These are phyloP conservation scores for Hyaloscypha variabilis DNA, from an alignment of 495 filamentous ascomycete species.

Conservation along the genomic window DNA sequence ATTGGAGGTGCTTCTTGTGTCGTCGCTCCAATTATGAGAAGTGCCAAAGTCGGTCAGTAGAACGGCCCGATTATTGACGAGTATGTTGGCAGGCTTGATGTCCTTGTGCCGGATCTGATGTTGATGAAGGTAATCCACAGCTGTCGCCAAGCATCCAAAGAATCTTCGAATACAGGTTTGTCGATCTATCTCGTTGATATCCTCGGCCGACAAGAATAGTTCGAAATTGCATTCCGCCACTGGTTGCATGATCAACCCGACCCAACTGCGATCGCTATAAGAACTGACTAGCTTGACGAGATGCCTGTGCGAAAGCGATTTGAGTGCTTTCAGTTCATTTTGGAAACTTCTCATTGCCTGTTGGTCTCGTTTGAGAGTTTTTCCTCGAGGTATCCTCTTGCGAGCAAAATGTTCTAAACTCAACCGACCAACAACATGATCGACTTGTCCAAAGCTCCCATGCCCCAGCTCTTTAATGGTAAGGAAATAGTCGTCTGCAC, in stretches of 20 bases:
- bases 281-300: neutral
- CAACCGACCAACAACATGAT: neutral
- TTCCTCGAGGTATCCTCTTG: neutral
- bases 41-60: slow-evolving; percentile 49
- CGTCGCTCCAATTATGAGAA: slow-evolving; percentile 30
- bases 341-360: neutral
- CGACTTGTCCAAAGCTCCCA: slow-evolving; percentile 5
- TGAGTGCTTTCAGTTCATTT: slow-evolving; percentile 2
- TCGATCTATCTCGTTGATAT: too few species aligned
- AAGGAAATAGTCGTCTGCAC: neutral
- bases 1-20: slow-evolving; percentile 36
- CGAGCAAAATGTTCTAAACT: slow-evolving; percentile 2
- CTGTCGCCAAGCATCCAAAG: slow-evolving; percentile 30
- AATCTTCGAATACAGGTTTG: too few species aligned
- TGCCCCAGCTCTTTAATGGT: neutral
- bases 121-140: slow-evolving; percentile 43
- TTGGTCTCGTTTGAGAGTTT: neutral
- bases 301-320: neutral
- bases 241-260: slow-evolving; percentile 37
- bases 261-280: slow-evolving; percentile 37
- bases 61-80: slow-evolving; percentile 38
- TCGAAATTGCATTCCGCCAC: slow-evolving; percentile 31
- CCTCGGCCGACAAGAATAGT: too few species aligned
- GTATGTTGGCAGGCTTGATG: slow-evolving; percentile 50
- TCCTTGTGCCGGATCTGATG: slow-evolving; percentile 44